Base-by-base conservation (phyloP, 371 early-diverging fungal genomes). In the Apophysomyces elegans region DNA sequence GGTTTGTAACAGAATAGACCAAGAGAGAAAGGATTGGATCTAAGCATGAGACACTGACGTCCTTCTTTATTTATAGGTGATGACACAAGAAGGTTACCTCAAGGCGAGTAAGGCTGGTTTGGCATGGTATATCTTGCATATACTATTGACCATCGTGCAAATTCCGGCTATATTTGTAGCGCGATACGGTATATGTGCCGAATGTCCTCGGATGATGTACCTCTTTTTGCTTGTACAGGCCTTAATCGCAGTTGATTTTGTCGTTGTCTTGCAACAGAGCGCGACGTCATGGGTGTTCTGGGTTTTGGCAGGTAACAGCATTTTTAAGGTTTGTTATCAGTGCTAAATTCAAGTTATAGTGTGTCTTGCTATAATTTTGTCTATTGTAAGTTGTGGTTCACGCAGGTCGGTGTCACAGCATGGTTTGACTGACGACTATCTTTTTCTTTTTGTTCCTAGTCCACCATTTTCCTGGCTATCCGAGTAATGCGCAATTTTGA, bases 241-340 rank as follows among this genome's bases (percentile, higher is more conserved):
- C 2, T 61, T 80, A n/a, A 58, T 79, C 60, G 60, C 69, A 14
- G 67, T 78, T 1, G 84, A 83, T 61, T 83, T 83, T 59, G 62
- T 74, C 26, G 59, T 80, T 18, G 61, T 83, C 6, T 56, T 83
- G 32, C 73, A 73, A 16, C 80, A 83, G 60, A 80, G 80, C 46
- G 68, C 75, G 9, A 62, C 67, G 16, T 66, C 67, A 26, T 83
- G 84, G 84, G 72, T 77, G 0, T 83, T 83, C 62, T 83, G 84
- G 84, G 80, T 75, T 13, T 54, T 83, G 37, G 78, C 79, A 66
- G 83, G 83, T 80, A 83, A 68, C 61, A 26, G 32, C 32, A 21
- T 41, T 8, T 59, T n/a, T 7, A 54, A 45, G 32, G 41, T 35
- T 37, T 35, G n/a, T 41, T 37, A 18, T 60, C 41, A 43, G 13